Base-by-base conservation (phyloP, 2,329 filamentous ascomycete genomes). In the Stylonectria norvegica region DNA sequence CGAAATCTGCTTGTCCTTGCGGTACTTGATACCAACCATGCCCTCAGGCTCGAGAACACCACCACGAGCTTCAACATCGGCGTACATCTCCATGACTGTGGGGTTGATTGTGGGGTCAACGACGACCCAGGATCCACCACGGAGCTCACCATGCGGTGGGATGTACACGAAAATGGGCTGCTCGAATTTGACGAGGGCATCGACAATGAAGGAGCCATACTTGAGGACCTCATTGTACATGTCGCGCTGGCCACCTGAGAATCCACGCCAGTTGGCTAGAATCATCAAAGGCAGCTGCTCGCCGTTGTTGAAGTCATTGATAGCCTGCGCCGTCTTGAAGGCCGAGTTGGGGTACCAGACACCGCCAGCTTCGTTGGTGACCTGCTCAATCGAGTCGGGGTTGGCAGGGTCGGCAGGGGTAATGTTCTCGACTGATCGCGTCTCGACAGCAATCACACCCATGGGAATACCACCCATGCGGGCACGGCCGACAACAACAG, bases 141-240 rank as follows among this genome's bases (percentile, higher is more conserved):
- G 91, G 40, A 98, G 85, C 70, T 98, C 93, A 56, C 93, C 91
- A 61, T 85, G 88, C 7, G 93, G 93, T 61, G 93, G 93, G 61
- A 98, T 98, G 76, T 98, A 98, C 50, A 98, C 89, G 63, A 98
- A 98, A 69, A 98, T 84, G 40, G 93, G 93, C 75, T 98, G 93
- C 76, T 98, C 88, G 63, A 89, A 98, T 72, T 96, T 95, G 76
- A 95, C 89, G 34, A 98, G 84, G 40, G 91, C 91, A 61, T 98
- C 93, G 55, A 98, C 93, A 62, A 98, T 98, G 78, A 93, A 97
- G 14, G 91, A 96, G 63, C 93, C 93, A 62, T 98, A 98, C 77
- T 98, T 98, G 69, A 98, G 82, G 12, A 98, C 93, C 72, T 98
- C 93, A 73, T 97, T 96, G 82, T 94, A 98, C 93, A 98, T 98